phyloP scores from a whole-genome alignment of 2,329 filamentous ascomycete genomes.

The Aureobasidium leucospermi region DNA sequence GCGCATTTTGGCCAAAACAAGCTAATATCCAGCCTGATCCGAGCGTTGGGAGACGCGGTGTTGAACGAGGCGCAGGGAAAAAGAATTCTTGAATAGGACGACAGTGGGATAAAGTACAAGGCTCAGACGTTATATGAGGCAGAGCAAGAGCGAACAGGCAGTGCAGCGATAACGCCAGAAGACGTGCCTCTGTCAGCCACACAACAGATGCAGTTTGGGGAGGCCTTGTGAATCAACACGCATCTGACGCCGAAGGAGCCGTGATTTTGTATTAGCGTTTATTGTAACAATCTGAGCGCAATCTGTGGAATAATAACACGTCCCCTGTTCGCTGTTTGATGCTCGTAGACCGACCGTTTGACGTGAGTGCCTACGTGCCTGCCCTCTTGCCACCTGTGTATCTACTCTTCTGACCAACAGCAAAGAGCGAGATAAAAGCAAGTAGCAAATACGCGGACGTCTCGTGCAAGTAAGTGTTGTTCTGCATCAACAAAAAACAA shows the following conservation, averaged over 20 bases:
- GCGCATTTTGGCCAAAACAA: constrained; percentile 8
- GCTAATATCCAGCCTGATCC: constrained; percentile 4
- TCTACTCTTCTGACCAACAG: background rate
- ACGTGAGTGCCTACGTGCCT: background rate
- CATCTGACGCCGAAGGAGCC: background rate
- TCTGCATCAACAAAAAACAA: background rate
- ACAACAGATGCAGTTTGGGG: background rate
- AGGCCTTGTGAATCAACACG: background rate
- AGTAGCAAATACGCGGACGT: background rate
- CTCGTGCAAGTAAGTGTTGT: background rate
- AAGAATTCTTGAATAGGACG: too few species aligned
- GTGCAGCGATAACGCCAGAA: background rate
- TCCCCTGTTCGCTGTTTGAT: background rate
- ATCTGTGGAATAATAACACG: constrained; percentile 8
- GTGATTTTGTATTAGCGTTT: constrained; percentile 5
- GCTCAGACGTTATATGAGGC: background rate
- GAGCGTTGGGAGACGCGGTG: background rate
- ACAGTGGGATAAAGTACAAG: background rate
- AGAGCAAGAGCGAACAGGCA: background rate
- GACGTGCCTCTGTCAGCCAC: background rate
- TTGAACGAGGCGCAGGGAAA: constrained; percentile 3
- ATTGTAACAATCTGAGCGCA: background rate
- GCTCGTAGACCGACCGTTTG: background rate
- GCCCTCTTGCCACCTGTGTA: background rate
- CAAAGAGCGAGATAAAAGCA: background rate